Evolutionary conservation across 768 basidiomycete species (phyloP).

Genomic region (Hygrophorus pudorinus): DNA sequence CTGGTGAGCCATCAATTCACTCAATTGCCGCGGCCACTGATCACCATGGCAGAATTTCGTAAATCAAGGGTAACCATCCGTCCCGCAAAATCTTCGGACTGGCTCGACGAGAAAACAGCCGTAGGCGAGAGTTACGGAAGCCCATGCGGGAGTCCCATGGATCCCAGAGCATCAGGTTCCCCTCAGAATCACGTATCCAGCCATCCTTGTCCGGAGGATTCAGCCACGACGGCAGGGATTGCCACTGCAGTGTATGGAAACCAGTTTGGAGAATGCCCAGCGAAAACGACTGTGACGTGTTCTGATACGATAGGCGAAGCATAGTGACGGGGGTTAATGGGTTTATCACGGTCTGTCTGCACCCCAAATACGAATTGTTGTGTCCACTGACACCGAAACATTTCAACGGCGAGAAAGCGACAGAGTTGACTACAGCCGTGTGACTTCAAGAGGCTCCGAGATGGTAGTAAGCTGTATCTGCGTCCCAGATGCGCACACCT

Average conservation of each 20-base stretch:
- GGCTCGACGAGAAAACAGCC: background rate
- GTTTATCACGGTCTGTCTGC: conserved; percentile 15
- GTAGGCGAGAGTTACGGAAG: background rate
- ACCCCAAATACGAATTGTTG: conserved; percentile 28
- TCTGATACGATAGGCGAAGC: background rate
- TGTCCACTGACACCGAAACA: conserved; percentile 45
- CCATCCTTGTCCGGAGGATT: background rate
- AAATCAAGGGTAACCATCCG: background rate
- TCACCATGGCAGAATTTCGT: too few relatives aligned
- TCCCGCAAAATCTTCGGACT: background rate
- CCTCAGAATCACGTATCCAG: background rate
- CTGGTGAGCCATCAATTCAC: too few relatives aligned
- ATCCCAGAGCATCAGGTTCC: background rate
- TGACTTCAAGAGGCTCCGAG: conserved; percentile 44
- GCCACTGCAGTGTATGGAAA: background rate
- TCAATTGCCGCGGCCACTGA: too few relatives aligned
- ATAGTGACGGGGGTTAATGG: background rate
- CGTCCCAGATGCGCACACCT: conserved; percentile 4
- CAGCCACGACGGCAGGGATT: background rate
- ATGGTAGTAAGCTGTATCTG: conserved; percentile 53
- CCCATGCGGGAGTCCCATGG: background rate
- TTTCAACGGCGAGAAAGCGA: too few relatives aligned
- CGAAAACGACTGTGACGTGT: background rate
- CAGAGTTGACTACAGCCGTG: conserved; percentile 66
- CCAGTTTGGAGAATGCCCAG: background rate